Evolutionary conservation across 1,284 basidiomycete genomes (phyloP), one percentile per base, ranked within the genome.

Genomic region (Jaminaea rosea): DNA sequence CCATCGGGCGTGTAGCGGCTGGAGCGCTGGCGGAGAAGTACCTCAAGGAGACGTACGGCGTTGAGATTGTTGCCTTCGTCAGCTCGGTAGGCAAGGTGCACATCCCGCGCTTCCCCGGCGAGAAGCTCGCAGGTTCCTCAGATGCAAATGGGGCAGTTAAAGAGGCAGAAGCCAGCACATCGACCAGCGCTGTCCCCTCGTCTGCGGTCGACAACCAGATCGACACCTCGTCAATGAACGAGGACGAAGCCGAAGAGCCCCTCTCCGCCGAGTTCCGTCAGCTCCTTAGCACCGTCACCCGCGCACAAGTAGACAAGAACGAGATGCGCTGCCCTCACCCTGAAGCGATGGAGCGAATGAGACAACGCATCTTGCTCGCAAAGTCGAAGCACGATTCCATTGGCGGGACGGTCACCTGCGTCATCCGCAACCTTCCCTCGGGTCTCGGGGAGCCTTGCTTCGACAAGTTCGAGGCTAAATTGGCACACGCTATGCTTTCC

Each of bases 21-120:
- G 94, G 94, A 44, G 91, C 94, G 5, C 93, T 99, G 60, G 94
- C 94, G 1, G 94, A 98, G 77, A 90, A 85, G 76, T 99, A 96
- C 77, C 81, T 99, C 49, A 87, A 84, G 67, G 77, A 84, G 53
- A 90, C 84, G 8, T 86, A 86, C 73, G 89, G 89, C 19, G 82
- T 97, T 56, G 90, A 97, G 76, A 92, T 98, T 62, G 87, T 98
- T 32, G 92, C 92, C 0, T 97, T 98, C 71, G 93, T 97, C 27
- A 89, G 87, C 2, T 91, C 88, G 4, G 94, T 97, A 3, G 94
- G 94, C 52, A 93, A 91, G 74, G 81, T 97, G 47, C 84, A 86
- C 65, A 78, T 99, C 26, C 79, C 79, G 1, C 47, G 67, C 13
- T 48, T 77, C 62, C 58, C 65, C 8, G 60, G 63, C 26, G 67